A percentile compares a stretch with the other conserved stretches of the same genome.
Conservation (phyloP, 2,329 filamentous ascomycete genomes). For the Aspergillus brasiliensis region DNA sequence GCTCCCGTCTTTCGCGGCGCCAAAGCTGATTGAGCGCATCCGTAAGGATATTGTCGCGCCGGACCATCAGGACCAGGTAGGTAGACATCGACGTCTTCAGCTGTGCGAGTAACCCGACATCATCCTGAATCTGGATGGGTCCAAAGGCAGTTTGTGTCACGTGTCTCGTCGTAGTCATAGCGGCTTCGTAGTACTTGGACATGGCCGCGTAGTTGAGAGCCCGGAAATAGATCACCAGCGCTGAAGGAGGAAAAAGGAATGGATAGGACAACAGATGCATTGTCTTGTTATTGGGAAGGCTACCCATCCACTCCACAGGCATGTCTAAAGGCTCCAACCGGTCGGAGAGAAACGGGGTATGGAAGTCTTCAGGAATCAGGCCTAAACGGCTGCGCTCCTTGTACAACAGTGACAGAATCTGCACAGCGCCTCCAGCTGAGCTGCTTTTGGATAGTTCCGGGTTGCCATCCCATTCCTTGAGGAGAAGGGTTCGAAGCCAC, state of each 20-base stretch:
- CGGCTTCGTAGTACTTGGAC: conserved; percentile 75
- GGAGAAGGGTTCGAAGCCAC: conserved; percentile 64
- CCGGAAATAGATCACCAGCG: conserved; percentile 80
- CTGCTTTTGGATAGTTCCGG: conserved; percentile 70
- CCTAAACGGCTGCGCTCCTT: conserved; percentile 68
- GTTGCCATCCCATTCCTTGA: conserved; percentile 79
- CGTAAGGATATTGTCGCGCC: conserved; percentile 66
- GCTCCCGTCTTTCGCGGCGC: conserved; percentile 78
- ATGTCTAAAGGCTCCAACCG: conserved; percentile 73
- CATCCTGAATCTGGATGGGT: conserved; percentile 54
- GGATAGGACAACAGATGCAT: conserved; percentile 78
- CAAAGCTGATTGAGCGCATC: conserved; percentile 88
- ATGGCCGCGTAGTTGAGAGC: conserved; percentile 85
- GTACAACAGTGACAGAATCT: conserved; percentile 73
- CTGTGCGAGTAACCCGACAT: conserved; percentile 62
- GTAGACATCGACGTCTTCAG: conserved; percentile 68
- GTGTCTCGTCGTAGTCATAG: conserved; percentile 52
- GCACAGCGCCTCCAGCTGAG: conserved; percentile 74
- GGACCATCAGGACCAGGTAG: conserved; percentile 70
- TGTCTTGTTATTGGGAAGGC: conserved; percentile 61
- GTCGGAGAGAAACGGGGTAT: conserved; percentile 74
- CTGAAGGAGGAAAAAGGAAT: conserved; percentile 73
- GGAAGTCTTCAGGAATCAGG: conserved; percentile 69
- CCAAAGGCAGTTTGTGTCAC: conserved; percentile 49
- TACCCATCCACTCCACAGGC: conserved; percentile 70